Evolutionary conservation across 2,329 filamentous ascomycete genomes (phyloP), one percentile per base, ranked within the genome.

Genomic region (Venturia oleaginea): DNA sequence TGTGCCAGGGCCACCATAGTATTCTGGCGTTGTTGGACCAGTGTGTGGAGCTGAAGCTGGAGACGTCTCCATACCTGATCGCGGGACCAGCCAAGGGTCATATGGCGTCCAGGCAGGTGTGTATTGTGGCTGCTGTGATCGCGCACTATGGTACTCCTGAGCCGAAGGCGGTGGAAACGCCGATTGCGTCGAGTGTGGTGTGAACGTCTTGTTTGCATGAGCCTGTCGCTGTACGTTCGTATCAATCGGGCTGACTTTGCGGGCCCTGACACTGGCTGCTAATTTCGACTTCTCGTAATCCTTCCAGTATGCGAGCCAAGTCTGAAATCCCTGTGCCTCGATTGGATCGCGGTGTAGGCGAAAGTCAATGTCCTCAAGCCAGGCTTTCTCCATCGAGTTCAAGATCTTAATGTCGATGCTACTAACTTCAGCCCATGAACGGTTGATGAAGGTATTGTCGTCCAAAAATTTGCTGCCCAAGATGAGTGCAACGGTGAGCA

Each of bases 361-460:
- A 88, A 91, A 96, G 69, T 86, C 82, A 74, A 95, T 94, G 51
- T 87, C 86, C 64, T 85, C 82, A 48, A 97, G 83, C 92, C 92
- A 97, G 70, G 95, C 89, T 71, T 88, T 85, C 79, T 97, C 92
- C 74, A 96, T 84, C 66, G 83, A 81, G 78, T 96, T 96, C 69
- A 97, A 82, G 72, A 96, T 91, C 2, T 83, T 78, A 24, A 96
- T 91, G 38, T 87, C 82, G 69, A 97, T 96, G 67, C 90, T 91
- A 76, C 91, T 96, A 62, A 97, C 92, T 73, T 97, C 92, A 5
- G 92, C 91, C 92, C 92, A 97, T 1, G 92, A 96, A 64, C 91
- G 89, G 78, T 96, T 97, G 81, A 96, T 92, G 77, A 97, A 97
- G 6, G 92, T 97, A 78, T 96, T 96, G 81, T 96, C 92, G 72